Base-by-base conservation (phyloP, 352 stramenopile genomes). In the Pilasporangium apinafurcum region DNA sequence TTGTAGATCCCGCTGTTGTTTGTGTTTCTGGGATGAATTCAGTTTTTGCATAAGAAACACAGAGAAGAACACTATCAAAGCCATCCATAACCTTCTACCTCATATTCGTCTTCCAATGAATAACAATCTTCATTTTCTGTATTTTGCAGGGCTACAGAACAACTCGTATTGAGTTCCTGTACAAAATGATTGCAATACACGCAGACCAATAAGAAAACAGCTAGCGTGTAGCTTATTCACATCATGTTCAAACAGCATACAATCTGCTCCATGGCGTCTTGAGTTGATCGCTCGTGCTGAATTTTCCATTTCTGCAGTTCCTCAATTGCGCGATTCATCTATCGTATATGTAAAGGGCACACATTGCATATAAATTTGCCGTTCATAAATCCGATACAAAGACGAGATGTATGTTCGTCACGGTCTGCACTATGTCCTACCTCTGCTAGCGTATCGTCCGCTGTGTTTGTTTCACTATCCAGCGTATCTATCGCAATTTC, bases 271-370 rank as follows among this genome's bases (percentile, higher is more conserved):
- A 72, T 45, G 2, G 51, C 57, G 37, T 55, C 33, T 8, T 65
- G 52, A 1, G 49, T 70, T 27, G 47, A 30, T 3, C 56, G 33
- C n/a, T 65, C 24, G 10, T 73, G 65, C 1, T 32, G 5, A 5
- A 64, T 29, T 51, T 65, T 77, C 71, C 71, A 84, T 6, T 38
- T 26, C 27, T 46, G 41, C 8, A 84, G 39, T 7, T 62, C 43
- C 8, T 63, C 47, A 24, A 84, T 81, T 21, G 57, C 52, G 44
- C 56, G 58, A 27, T 32, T 65, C 62, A 84, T 81, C 71, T 81
- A 2, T 21, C 16, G 8, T 32, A 32, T n/a, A 1, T 1, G n/a
- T 8, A 21, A n/a, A n/a, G n/a, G n/a, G n/a, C n/a, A n/a, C n/a
- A n/a, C n/a, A n/a, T n/a, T n/a, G n/a, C n/a, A n/a, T n/a, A n/a